Base-by-base conservation (phyloP, 2,329 filamentous ascomycete genomes). In the Plenodomus biglobosus region DNA sequence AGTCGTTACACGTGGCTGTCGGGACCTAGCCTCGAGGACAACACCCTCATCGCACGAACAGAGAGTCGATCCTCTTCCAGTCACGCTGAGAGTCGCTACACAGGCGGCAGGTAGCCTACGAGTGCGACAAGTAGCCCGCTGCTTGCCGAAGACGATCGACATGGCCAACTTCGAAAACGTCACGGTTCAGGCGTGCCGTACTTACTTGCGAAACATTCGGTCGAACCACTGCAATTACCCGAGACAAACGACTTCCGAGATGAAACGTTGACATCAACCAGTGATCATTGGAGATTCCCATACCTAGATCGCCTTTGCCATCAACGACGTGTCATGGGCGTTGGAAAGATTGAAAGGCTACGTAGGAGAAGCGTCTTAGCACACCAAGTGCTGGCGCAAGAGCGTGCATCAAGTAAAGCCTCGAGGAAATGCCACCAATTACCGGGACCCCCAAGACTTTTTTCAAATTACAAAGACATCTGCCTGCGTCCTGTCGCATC, bases 161-260 rank as follows among this genome's bases (percentile, higher is more conserved):
- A 47, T 56, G 46, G 56, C 46, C 52, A 48, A 50, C 59, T 50
- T 53, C 50, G 54, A 36, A 48, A 55, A 40, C 44, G 43, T 32
- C 50, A 42, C 49, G 44, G 59, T 56, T 48, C 50, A 52, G 48
- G n/a, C n/a, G n/a, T n/a, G n/a, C n/a, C n/a, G n/a, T n/a, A n/a
- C n/a, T n/a, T n/a, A n/a, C 35, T 45, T 49, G 59, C 58, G 56
- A 68, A 65, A 66, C 56, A 48, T 58, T 54, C 40, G 48, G 46
- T 51, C 54, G 42, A 59, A 58, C 56, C 48, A 52, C 53, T 57
- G 61, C 56, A 59, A 50, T 53, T 40, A 53, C 38, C 52, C 61
- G 63, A 67, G 63, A 68, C 56, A 62, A 58, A 62, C 45, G 48
- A 38, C 46, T 48, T 24, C 46, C 42, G 52, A 44, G 38, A 46